Conservation (phyloP, 805 yeast species). For the Ogataea ganodermae region DNA sequence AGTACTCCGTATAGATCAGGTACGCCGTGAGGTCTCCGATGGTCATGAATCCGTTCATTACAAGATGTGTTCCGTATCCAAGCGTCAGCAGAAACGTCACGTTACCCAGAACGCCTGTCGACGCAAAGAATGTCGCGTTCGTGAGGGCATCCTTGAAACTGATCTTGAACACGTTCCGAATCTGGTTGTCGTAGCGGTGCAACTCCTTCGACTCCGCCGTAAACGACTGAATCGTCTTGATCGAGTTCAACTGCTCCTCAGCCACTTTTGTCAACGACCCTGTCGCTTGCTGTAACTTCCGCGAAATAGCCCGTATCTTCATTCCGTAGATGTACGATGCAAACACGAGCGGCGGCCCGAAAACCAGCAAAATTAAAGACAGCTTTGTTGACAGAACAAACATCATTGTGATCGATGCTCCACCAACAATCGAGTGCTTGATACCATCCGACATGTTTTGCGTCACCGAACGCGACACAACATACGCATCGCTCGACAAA, state of each 20-base stretch:
- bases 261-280: slow-evolving; percentile 88
- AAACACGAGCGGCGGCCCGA: slow-evolving; percentile 82
- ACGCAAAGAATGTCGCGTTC: slow-evolving; percentile 76
- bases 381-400: slow-evolving; percentile 76
- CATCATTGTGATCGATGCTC: slow-evolving; percentile 91
- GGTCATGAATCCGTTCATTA: slow-evolving; percentile 68
- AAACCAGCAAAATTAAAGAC: slow-evolving; percentile 71
- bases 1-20: slow-evolving; percentile 93
- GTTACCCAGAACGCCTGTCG: slow-evolving; percentile 85
- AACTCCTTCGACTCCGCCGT: slow-evolving; percentile 84
- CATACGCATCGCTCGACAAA: slow-evolving; percentile 84
- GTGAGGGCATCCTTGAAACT: slow-evolving; percentile 82
- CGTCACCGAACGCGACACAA: slow-evolving; percentile 83
- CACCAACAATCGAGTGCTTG: slow-evolving; percentile 76
- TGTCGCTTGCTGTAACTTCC: slow-evolving; percentile 78
- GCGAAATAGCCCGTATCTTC: slow-evolving; percentile 71
- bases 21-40: slow-evolving; percentile 91
- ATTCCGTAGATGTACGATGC: slow-evolving; percentile 86
- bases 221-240: slow-evolving; percentile 86
- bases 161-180: slow-evolving; percentile 63
- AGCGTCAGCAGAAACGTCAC: slow-evolving; percentile 72
- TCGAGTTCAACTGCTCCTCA: slow-evolving; percentile 85
- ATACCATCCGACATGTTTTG: slow-evolving; percentile 91
- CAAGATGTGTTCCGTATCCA: slow-evolving; percentile 79
- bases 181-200: slow-evolving; percentile 69